Evolutionary conservation across 2,329 filamentous ascomycete genomes (phyloP), one percentile per base, ranked within the genome.

Genomic region (Pseudogymnoascus verrucosus): DNA sequence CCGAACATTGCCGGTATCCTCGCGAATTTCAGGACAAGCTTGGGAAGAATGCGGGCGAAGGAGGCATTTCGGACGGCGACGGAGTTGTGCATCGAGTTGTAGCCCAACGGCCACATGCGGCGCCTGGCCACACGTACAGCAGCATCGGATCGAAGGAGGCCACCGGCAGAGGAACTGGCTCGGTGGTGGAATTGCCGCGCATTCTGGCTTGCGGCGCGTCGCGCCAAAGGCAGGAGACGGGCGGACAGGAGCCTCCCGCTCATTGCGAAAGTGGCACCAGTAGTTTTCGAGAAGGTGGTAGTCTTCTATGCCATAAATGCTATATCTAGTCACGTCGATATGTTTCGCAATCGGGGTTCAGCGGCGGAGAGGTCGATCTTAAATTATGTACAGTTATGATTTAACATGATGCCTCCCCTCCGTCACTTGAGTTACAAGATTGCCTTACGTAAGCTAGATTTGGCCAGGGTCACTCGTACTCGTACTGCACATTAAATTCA

Each of bases 1-100:
- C 93, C 95, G 71, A 96, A 93, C 78, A 97, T 89, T 64, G 95
- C 95, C 19, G 95, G 95, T 63, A 96, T 81, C 64, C 92, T 86
- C 37, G 88, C 83, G 69, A 99, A 89, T 79, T 97, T 99, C 72
- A 95, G 77, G n/a, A 95, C 87, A 61, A 99, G 82, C 74, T 91
- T 93, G 1, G 96, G 96, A 34, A 99, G 79, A 65, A 88, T 80
- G 60, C 86, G 80, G 47, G 77, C 82, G 70, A 88, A 89, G 5
- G 85, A 88, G 23, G 81, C 85, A 74, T 87, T 88, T 64, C 86
- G 82, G 8, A 82, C 80, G 59, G 80, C 78, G 57, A 88, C 85
- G 39, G 84, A 83, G 79, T 96, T 96, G 76, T 96, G 93, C 69
- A 96, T 91, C 21, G 88, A 84, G 72, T 91, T 95, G 61, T 82